Evolutionary conservation across 768 basidiomycete species (phyloP), one percentile per base, ranked within the genome.

Genomic region (Termitomyces sp.): DNA sequence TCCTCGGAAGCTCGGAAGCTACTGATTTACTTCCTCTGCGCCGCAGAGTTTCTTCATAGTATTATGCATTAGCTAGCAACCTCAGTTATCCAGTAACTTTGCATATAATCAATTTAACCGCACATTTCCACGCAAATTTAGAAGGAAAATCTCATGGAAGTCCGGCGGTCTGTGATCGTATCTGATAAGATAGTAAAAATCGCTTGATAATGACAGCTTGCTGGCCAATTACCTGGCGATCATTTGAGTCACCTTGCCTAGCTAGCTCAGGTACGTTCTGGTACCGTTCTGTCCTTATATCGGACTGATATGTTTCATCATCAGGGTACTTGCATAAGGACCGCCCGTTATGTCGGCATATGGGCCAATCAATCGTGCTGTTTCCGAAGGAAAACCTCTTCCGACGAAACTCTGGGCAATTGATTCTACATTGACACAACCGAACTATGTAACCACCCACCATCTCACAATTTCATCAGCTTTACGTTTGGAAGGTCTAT

Each of bases 301-400:
- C 10, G 36, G 11, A 12, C 14, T 3, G 7, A 52, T 51, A n/a
- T 25, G 36, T 52, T 37, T 11, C 9, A 52, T 37, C 17, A 37
- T 20, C 36, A 17, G 20, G 7, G 32, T 48, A 38, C 37, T 42
- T 25, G 34, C 9, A 58, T 48, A 55, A 55, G 38, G 47, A 45
- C 42, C 20, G 8, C 40, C 47, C 32, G 11, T 14, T 31, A 88
- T 90, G 88, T 88, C 88, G 36, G 89, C 91, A 0, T 94, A 94
- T 76, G 89, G 90, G 14, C 74, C 81, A 5, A 84, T 92, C 59
- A 71, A 64, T 68, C 78, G 65, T 69, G 69, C 64, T 25, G 62
- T 38, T 46, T 55, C 55, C n/a, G 66, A 57, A 52, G 59, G 53
- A 47, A 68, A 63, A 17, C 68, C 66, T 50, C 77, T 85, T 32